Evolutionary conservation across 345 rosid genomes (phyloP), one percentile per base, ranked within the genome.

Genomic region (Litchi chinensis): DNA sequence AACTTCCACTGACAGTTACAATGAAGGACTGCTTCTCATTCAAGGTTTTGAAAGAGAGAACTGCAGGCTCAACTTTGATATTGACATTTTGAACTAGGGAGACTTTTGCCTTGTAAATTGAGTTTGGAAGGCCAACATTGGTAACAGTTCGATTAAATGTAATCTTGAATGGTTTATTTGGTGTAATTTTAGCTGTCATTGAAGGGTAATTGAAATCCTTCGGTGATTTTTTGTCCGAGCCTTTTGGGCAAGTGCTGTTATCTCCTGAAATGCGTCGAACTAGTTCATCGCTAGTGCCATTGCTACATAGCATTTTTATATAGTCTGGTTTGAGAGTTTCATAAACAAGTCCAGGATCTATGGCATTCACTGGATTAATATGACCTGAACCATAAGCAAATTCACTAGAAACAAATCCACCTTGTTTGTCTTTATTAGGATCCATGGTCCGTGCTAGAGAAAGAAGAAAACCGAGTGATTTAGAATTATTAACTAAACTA

Each of bases 131-230:
- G 24, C 89, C 87, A 60, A 82, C 81, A 8, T 84, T 88, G 3
- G 88, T 89, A 26, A 82, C 87, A 1, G 85, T 80, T 81, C 89
- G 81, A 1, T 39, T 41, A 70, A 82, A 89, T 19, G 65, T 65
- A 70, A 84, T 10, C 13, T 65, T 67, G 37, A 84, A 81, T 16
- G 82, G 9, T 40, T 70, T 68, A 0, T 77, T 37, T 44, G 5
- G 54, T 5, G 18, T 10, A 46, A 87, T 59, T 63, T 68, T 60
- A 71, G 85, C 81, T 4, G 84, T 0, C 81, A 87, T 77, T 48
- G 90, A 81, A 60, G 89, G 90, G 65, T 84, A 84, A 75, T 86
- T 87, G 64, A 84, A 64, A 80, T 86, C 80, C 69, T 76, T 76
- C 26, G 81, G 66, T 3, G 19, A 66, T 5, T 19, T 2, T 69